Conservation (phyloP, 305 asterid genomes). For the Withania somnifera region DNA sequence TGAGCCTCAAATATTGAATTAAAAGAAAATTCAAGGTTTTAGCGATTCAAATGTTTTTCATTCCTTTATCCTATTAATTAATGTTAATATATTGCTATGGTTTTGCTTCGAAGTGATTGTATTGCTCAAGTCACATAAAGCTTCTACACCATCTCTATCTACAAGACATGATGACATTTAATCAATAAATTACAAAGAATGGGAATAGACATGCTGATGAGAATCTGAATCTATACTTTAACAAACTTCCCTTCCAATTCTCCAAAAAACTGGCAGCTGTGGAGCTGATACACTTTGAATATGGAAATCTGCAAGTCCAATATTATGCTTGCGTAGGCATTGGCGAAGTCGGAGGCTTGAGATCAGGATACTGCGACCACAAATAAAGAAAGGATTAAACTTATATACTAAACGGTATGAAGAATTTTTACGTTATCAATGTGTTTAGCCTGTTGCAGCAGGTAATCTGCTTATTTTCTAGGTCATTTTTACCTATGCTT, state of each 20-base stretch:
- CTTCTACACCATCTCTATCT: background rate
- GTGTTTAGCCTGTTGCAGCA: background rate
- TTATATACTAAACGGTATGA: background rate
- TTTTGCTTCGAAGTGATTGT: background rate
- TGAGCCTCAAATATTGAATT: background rate
- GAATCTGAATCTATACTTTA: background rate
- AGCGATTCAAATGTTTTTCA: background rate
- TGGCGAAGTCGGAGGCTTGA: constrained; percentile 93
- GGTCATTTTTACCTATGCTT: background rate
- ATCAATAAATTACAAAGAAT: background rate
- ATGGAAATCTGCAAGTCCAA: background rate
- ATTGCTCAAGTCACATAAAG: background rate
- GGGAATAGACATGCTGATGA: background rate
- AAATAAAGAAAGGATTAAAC: background rate
- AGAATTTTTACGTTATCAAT: background rate
- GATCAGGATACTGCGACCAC: constrained; percentile 78
- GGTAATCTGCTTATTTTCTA: no score
- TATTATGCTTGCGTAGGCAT: constrained; percentile 58
- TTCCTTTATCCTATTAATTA: background rate
- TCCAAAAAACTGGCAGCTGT: background rate
- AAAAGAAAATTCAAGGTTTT: background rate
- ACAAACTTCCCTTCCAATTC: background rate
- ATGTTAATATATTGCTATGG: background rate
- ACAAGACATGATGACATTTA: background rate
- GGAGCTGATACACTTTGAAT: background rate